Base-by-base conservation (phyloP, 1,139 yeast genomes). In the Candida frijolesensis region DNA sequence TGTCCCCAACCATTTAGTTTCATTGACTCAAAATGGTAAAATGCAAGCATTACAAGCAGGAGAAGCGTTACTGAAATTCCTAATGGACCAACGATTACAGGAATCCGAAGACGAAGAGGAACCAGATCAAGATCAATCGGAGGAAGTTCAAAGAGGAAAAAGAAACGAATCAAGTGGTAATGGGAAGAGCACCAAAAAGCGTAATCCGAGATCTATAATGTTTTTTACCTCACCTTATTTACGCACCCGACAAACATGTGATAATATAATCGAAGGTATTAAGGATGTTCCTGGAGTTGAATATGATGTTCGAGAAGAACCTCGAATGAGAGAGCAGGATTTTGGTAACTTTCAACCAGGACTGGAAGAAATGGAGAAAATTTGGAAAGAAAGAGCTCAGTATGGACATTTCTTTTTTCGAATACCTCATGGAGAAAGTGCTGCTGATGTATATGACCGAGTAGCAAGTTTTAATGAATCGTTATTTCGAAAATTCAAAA, bases 341-440 rank as follows among this genome's bases (percentile, higher is more conserved):
- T 91, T 91, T 64, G 97, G 97, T 19, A 91, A 91, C 64, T 90
- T 89, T 67, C 97, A 91, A 68, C 80, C 86, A 51, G 82, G 87
- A 39, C 79, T 86, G 2, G 85, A 79, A 50, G 91, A 86, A 56
- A 89, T 91, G 95, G 85, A 84, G 59, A 71, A 74, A 58, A 84
- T 88, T 34, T 87, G 95, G 90, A 78, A 79, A 49, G 95, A 89
- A 59, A 71, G 97, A 44, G 92, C 96, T 0, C 84, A 84, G 57
- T 91, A 91, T 67, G 97, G 97, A 0, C 96, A 90, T 67, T 91
- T 91, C 51, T 91, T 91, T 67, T 91, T 87, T 64, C 70, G 97
- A 50, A 91, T 91, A 33, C 97, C 97, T 10, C 85, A 88, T 61
- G 97, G 97, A 4, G 97, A 91, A 65, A 86, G 94, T 60, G 97